Evolutionary conservation across 345 rosid species (phyloP).

Genomic region (Lepidium aucheri): DNA sequence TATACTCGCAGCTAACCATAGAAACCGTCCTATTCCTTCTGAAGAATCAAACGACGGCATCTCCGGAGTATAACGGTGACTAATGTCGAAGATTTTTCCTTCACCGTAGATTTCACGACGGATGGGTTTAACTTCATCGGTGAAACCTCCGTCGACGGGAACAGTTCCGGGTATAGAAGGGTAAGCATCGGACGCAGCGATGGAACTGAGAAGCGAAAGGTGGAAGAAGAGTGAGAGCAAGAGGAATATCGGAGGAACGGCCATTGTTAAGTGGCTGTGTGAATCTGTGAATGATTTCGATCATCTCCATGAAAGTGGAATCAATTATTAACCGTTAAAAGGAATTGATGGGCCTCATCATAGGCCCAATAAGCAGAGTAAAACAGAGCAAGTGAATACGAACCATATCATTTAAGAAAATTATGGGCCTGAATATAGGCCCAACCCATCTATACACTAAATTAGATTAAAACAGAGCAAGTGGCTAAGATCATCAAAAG

Average conservation of each 20-base stretch:
- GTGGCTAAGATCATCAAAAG: neutral
- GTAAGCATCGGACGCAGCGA: constrained; percentile 20
- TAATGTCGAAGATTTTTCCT: constrained; percentile 69
- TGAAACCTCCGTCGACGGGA: constrained; percentile 11
- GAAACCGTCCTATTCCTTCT: constrained; percentile 51
- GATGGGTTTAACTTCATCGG: constrained; percentile 34
- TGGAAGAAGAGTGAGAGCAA: constrained; percentile 17
- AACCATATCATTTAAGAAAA: neutral
- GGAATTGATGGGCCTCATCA: too few species aligned
- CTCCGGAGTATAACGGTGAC: constrained; percentile 47
- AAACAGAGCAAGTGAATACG: neutral
- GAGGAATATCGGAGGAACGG: constrained; percentile 8
- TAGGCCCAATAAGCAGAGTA: neutral
- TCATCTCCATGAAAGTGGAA: neutral
- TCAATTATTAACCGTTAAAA: neutral
- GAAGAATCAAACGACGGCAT: constrained; percentile 44
- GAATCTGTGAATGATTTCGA: neutral
- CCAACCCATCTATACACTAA: neutral
- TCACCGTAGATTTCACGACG: constrained; percentile 72
- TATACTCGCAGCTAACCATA: constrained; percentile 67
- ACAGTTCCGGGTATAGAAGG: constrained; percentile 31
- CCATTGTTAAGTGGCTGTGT: constrained; percentile 4
- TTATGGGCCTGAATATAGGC: neutral
- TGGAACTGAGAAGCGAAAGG: constrained; percentile 1
- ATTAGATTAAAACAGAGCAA: neutral